Conservation (phyloP, 192 early-diverging fungal species). For the Podila epigama region DNA sequence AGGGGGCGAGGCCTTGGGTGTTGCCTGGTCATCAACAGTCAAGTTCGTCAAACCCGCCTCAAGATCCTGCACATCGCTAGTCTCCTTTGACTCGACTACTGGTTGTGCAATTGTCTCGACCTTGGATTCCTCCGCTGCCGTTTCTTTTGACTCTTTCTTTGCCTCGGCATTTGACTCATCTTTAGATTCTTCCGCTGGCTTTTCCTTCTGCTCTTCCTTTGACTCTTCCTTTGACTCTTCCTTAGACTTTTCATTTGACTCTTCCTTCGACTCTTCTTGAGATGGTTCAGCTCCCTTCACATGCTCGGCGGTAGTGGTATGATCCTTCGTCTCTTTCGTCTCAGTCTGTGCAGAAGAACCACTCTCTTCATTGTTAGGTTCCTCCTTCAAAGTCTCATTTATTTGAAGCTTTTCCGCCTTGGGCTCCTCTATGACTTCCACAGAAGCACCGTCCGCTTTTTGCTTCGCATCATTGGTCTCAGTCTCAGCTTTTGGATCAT, state of each 20-base stretch:
- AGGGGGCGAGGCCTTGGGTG: conserved; percentile 33
- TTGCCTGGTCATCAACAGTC: conserved; percentile 24
- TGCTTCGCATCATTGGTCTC: background rate
- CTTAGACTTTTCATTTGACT: too few species aligned
- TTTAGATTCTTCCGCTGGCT: background rate
- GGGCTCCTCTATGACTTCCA: background rate
- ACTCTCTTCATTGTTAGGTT: too few species aligned
- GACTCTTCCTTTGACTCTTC: too few species aligned
- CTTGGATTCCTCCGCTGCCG: background rate
- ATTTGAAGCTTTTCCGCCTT: too few species aligned
- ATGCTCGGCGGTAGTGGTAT: too few species aligned
- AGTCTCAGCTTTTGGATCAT: background rate
- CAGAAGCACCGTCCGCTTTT: too few species aligned
- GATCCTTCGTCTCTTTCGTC: too few species aligned
- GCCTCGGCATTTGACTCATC: background rate
- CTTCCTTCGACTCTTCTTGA: too few species aligned
- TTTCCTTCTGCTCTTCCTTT: background rate
- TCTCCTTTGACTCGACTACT: background rate
- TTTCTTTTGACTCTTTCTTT: background rate
- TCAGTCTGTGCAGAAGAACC: too few species aligned
- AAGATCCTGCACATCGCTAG: background rate
- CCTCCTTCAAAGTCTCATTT: too few species aligned
- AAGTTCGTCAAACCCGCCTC: conserved; percentile 11
- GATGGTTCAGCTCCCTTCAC: too few species aligned
- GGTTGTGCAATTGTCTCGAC: background rate